A percentile compares a stretch with the other conserved stretches of the same genome.
These are phyloP conservation scores for Phtheirospermum japonicum DNA, from an alignment of 257 asterid species.

Conservation along the genomic window DNA sequence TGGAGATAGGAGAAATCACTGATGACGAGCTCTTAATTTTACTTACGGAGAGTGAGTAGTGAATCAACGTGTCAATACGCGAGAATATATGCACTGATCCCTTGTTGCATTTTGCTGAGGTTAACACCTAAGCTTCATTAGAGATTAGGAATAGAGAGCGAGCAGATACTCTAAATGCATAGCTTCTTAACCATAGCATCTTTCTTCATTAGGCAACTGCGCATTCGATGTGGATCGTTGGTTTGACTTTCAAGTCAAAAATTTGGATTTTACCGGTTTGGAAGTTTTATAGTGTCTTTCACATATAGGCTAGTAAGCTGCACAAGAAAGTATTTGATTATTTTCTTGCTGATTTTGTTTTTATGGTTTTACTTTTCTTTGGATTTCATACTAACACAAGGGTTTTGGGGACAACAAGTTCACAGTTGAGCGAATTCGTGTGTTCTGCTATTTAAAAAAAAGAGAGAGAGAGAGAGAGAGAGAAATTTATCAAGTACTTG, in stretches of 20 bases:
- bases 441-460: too few species aligned
- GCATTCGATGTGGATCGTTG: not conserved
- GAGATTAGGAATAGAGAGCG: too few species aligned
- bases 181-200: not conserved
- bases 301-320: too few species aligned
- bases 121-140: not conserved
- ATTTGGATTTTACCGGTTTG: not conserved
- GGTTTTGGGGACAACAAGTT: too few species aligned
- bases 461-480: too few species aligned
- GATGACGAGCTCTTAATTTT: slow-evolving; percentile 86
- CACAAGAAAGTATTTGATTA: too few species aligned
- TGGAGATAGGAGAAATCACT: slow-evolving; percentile 96
- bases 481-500: too few species aligned
- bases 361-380: too few species aligned
- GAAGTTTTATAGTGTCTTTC: not conserved
- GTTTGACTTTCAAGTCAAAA: not conserved
- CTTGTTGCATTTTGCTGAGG: not conserved
- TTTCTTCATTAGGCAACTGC: not conserved
- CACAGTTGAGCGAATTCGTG: too few species aligned
- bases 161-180: not conserved
- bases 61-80: slow-evolving; percentile 25
- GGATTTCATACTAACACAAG: too few species aligned
- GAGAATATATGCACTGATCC: too few species aligned
- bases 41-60: slow-evolving; percentile 78
- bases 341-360: too few species aligned